Base-by-base conservation (phyloP, 768 basidiomycete species). In the Leccinum imitatum region DNA sequence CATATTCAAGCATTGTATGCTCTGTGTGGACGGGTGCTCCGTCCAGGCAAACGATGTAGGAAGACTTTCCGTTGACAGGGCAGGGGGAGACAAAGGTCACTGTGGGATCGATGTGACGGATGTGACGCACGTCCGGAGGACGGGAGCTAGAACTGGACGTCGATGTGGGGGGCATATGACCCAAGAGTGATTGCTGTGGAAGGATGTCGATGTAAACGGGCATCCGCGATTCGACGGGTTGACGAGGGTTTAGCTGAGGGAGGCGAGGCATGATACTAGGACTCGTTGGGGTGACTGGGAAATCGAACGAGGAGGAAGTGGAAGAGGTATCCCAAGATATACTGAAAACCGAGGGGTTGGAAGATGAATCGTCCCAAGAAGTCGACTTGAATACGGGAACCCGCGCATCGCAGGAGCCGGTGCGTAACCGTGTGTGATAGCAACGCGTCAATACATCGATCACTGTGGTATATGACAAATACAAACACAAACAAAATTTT, bases 71-170 rank as follows among this genome's bases (percentile, higher is more conserved):
- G 10, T 73, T 67, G 35, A 87, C 75, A 4, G 76, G 65, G 2
- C 78, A 72, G 3, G 72, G 78, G 4, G 87, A 82, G 33, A 82
- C 69, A 63, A 90, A 84, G 19, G 88, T 86, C 27, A 90, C 79
- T 2, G 84, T 85, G 0, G 87, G 86, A 65, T 90, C 85, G 63
- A 90, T 88, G 48, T 78, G 73, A 11, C 73, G 74, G 56, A 90
- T 75, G 23, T 78, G 80, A 33, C 87, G 86, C 44, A 76, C 72
- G 25, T 65, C 70, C 3, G 55, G 17, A 33, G 64, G 50, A n/a
- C 59, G 56, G 1, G 37, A 1, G 57, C 53, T 23, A 17, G 57
- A 23, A 50, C 14, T 35, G 23, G 64, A 59, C 15, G 56, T 50
- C 11, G 60, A 58, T 1, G 57, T 19, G 37, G 51, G 11, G 44